A percentile compares a stretch with the other conserved stretches of the same genome.
Evolutionary conservation across 192 early-diverging fungal species (phyloP).

Genomic region (Chytriomyces confervae): DNA sequence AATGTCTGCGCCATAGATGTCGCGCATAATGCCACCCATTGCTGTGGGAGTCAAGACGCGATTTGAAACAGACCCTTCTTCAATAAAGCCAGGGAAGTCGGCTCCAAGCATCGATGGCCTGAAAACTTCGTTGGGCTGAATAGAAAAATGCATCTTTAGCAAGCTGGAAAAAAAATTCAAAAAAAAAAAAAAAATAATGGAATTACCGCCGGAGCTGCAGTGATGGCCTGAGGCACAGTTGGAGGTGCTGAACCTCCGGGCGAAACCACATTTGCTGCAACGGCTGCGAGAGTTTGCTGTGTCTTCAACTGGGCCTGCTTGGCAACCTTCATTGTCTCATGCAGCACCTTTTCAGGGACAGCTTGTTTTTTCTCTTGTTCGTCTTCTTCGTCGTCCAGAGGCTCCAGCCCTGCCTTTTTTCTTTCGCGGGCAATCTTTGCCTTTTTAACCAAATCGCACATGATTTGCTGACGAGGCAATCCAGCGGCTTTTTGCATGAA

Average conservation of each 20-base stretch:
- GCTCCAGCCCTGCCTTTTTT: slow-evolving; percentile 58
- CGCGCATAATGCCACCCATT: slow-evolving; percentile 47
- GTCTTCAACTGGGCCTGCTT: slow-evolving; percentile 43
- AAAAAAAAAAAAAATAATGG: neutral
- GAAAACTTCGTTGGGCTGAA: slow-evolving; percentile 35
- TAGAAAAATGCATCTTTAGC: slow-evolving; percentile 6
- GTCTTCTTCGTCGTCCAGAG: slow-evolving; percentile 63
- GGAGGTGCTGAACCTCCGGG: neutral
- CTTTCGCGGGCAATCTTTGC: slow-evolving; percentile 52
- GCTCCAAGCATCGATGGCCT: slow-evolving; percentile 22
- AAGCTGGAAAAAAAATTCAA: neutral
- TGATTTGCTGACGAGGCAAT: slow-evolving; percentile 51
- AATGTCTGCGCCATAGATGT: slow-evolving; percentile 56
- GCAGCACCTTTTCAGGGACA: slow-evolving; percentile 49
- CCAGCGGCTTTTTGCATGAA: slow-evolving; percentile 55
- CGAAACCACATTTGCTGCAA: slow-evolving; percentile 1
- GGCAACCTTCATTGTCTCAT: slow-evolving; percentile 51
- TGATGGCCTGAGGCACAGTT: neutral
- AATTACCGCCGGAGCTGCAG: slow-evolving; percentile 32
- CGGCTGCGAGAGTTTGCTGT: slow-evolving; percentile 21
- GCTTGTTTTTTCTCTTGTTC: slow-evolving; percentile 51
- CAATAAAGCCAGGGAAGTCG: slow-evolving; percentile 40
- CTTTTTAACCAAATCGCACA: slow-evolving; percentile 56
- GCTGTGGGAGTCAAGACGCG: slow-evolving; percentile 42
- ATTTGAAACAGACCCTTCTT: slow-evolving; percentile 33